Conservation (phyloP, 2,329 filamentous ascomycete species). For the Sclerotinia glacialis region DNA sequence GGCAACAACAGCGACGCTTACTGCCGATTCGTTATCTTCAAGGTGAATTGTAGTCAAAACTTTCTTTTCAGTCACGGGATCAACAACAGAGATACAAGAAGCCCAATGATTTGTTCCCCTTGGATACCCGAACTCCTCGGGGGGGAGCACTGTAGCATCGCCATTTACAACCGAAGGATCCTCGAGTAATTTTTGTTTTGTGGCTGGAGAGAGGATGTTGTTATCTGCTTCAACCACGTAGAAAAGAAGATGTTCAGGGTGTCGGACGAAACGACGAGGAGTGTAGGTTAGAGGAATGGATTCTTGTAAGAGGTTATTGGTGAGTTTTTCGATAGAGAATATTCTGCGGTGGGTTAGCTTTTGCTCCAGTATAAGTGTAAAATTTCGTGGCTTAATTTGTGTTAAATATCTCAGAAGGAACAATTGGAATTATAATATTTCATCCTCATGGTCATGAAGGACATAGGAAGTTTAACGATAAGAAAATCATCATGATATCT, state of each 20-base stretch:
- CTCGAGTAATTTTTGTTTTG: constrained; percentile 69
- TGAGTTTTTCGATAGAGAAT: constrained; percentile 83
- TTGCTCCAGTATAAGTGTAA: constrained; percentile 16
- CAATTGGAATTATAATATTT: constrained; percentile 78
- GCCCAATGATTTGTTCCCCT: constrained; percentile 85
- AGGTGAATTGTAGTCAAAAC: constrained; percentile 79
- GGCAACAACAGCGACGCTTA: constrained; percentile 78
- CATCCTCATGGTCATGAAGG: constrained; percentile 45
- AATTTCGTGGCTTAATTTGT: constrained; percentile 23
- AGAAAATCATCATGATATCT: constrained; percentile 45
- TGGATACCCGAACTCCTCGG: constrained; percentile 86
- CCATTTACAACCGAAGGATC: constrained; percentile 71
- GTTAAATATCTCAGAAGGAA: constrained; percentile 77
- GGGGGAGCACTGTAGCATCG: constrained; percentile 66
- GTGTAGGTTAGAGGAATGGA: constrained; percentile 86
- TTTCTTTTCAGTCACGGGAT: constrained; percentile 71
- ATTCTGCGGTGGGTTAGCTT: constrained; percentile 59
- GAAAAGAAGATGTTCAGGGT: constrained; percentile 84
- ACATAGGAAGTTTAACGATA: constrained; percentile 42
- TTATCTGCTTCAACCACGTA: constrained; percentile 95
- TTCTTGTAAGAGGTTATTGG: constrained; percentile 82
- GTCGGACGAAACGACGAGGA: constrained; percentile 79
- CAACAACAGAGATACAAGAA: constrained; percentile 89
- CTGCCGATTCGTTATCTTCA: constrained; percentile 85
- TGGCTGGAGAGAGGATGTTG: constrained; percentile 80